Evolutionary conservation across 73 alveolate genomes (phyloP).

Genomic region (Symbiodinium pilosum): DNA sequence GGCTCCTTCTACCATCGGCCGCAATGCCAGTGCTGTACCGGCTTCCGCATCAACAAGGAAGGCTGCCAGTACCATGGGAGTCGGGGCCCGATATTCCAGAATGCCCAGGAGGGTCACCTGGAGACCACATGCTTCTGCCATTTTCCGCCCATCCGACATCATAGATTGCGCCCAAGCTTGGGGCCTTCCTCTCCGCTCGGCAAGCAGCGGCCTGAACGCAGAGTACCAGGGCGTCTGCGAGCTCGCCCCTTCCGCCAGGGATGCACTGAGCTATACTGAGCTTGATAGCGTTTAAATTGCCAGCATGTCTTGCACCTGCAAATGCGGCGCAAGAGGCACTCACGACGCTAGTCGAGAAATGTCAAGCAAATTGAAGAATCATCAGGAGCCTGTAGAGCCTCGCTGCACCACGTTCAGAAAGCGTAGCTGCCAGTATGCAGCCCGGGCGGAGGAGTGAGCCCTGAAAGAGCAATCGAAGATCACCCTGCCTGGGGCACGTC

Average conservation of each 20-base stretch:
- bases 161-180: neutral
- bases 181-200: neutral
- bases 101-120: constrained; percentile 27
- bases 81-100: constrained; percentile 25
- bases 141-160: neutral
- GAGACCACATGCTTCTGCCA: neutral
- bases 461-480: constrained; percentile 12
- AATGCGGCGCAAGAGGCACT: neutral
- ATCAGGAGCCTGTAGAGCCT: constrained; percentile 71
- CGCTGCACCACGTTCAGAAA: constrained; percentile 60
- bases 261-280: neutral
- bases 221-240: constrained; percentile 20
- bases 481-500: neutral
- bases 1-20: neutral
- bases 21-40: neutral
- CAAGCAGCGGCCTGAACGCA: constrained; percentile 59
- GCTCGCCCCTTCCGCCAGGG: constrained; percentile 29
- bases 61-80: constrained; percentile 72
- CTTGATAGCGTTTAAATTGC: too few species aligned
- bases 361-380: neutral
- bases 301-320: too few species aligned
- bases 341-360: neutral
- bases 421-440: constrained; percentile 35
- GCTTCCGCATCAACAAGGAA: neutral
- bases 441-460: constrained; percentile 26